Evolutionary conservation across 2,329 filamentous ascomycete genomes (phyloP), one percentile per base, ranked within the genome.

Genomic region (Sporothrix schenckii): DNA sequence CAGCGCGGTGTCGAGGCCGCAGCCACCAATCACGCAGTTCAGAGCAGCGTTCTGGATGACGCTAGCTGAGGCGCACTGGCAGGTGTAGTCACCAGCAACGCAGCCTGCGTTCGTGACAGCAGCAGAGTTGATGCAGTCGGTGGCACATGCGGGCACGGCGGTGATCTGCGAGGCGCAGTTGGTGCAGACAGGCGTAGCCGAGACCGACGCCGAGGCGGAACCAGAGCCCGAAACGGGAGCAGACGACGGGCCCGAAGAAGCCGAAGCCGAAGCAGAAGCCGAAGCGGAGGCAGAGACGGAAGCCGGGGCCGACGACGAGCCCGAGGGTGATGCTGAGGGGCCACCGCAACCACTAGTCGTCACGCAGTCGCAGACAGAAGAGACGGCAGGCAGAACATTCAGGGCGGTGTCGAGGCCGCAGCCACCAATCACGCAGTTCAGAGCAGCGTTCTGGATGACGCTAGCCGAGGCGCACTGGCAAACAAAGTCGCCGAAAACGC

Each of bases 1-100:
- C 13, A 66, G 24, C 3, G 30, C 69, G 16, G 16, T 44, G 1
- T 1, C 56, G 2, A 69, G 11, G 52, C 71, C 71, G 41, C 72
- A 72, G 34, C 14, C 58, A 14, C 47, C 65, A 16, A 68, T 6
- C 5, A 72, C 68, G 24, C 72, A 72, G 56, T 68, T 69, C 19
- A 70, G 11, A 19, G 71, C 66, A n/a, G 70, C 65, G 19, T 47
- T 63, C 39, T 70, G 69, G 24, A 71, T 53, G 10, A 65, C 49
- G 5, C 14, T 58, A n/a, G 66, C 69, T 0, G 68, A 58, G 34
- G 65, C 52, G 41, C 71, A 74, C 68, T 69, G 67, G 56, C 67
- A 69, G 2, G 10, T 11, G 54, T 61, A 69, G 16, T 69, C 56
- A 16, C 54, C 67, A 44, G 34, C 27, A 13, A 49, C 54, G 10